Percentiles rank a stretch among this genome's conserved stretches.
phyloP scores from a whole-genome alignment of 2,329 filamentous ascomycete species.

The Fusarium xyrophilum region DNA sequence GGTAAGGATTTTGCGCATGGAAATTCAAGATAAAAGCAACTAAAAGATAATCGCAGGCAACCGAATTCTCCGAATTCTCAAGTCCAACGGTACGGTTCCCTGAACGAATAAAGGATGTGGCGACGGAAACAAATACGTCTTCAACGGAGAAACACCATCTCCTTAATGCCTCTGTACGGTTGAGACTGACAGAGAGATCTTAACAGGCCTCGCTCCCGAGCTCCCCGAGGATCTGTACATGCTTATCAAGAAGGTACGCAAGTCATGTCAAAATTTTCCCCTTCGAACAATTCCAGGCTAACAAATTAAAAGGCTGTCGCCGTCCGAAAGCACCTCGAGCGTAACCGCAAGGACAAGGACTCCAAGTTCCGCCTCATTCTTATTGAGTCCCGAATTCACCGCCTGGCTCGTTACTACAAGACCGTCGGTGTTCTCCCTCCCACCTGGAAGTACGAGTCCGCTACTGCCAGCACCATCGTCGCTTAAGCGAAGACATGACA shows the following conservation, averaged over 20 bases:
- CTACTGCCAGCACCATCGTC: conserved; percentile 93
- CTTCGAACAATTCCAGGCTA: neutral
- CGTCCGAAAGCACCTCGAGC: conserved; percentile 99
- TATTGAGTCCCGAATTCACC: conserved; percentile 99
- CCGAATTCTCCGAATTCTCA: conserved; percentile 99
- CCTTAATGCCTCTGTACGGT: conserved; percentile 83
- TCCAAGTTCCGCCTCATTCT: conserved; percentile 99
- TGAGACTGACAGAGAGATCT: conserved; percentile 90
- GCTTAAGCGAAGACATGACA: conserved; percentile 65
- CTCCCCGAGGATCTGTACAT: conserved; percentile 99
- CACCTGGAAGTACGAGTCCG: conserved; percentile 99
- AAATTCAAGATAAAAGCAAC: conserved; percentile 25
- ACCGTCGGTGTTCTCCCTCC: conserved; percentile 83
- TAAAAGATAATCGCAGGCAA: conserved; percentile 73
- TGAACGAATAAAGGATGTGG: conserved; percentile 41
- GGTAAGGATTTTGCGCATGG: conserved; percentile 65
- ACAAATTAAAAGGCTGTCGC: conserved; percentile 75
- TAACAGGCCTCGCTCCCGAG: conserved; percentile 94
- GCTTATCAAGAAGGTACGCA: conserved; percentile 97
- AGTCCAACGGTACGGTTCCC: conserved; percentile 85
- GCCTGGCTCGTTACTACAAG: conserved; percentile 99
- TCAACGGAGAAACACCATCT: conserved; percentile 36
- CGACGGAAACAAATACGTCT: conserved; percentile 43
- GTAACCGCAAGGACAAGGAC: conserved; percentile 99
- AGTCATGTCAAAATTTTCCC: neutral